Percentiles rank a stretch among this genome's conserved stretches.
phyloP scores from a whole-genome alignment of 176 grass and related monocot genomes.

The Juncus inflexus region DNA sequence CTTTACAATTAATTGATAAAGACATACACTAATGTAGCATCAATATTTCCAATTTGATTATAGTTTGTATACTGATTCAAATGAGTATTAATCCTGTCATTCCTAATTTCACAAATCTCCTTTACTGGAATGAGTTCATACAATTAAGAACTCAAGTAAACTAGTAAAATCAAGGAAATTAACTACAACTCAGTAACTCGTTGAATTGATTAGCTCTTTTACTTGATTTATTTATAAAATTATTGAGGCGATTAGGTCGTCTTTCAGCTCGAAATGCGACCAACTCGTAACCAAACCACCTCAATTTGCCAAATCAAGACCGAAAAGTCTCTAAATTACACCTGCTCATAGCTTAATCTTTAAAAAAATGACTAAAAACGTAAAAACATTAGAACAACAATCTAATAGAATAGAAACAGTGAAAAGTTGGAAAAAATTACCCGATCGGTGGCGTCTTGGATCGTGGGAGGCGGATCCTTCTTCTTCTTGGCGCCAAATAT shows the following conservation, averaged over 20 bases:
- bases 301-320: not conserved
- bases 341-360: not conserved
- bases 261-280: too few species aligned
- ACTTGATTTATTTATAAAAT: not conserved
- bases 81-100: too few species aligned
- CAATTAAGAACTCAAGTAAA: not conserved
- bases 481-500: conserved; percentile 87
- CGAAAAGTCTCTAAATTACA: not conserved
- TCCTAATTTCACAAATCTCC: too few species aligned
- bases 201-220: not conserved
- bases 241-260: too few species aligned
- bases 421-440: conserved; percentile 19
- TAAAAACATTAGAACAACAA: not conserved
- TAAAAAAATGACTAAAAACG: too few species aligned
- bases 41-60: too few species aligned
- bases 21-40: too few species aligned
- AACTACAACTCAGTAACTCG: not conserved
- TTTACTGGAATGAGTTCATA: not conserved
- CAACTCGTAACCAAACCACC: too few species aligned
- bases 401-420: not conserved
- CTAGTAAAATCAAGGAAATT: not conserved
- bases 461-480: conserved; percentile 69
- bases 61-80: too few species aligned
- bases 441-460: conserved; percentile 82
- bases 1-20: too few species aligned